Conservation (phyloP, 2,329 filamentous ascomycete genomes). For the Talaromyces sp. region DNA sequence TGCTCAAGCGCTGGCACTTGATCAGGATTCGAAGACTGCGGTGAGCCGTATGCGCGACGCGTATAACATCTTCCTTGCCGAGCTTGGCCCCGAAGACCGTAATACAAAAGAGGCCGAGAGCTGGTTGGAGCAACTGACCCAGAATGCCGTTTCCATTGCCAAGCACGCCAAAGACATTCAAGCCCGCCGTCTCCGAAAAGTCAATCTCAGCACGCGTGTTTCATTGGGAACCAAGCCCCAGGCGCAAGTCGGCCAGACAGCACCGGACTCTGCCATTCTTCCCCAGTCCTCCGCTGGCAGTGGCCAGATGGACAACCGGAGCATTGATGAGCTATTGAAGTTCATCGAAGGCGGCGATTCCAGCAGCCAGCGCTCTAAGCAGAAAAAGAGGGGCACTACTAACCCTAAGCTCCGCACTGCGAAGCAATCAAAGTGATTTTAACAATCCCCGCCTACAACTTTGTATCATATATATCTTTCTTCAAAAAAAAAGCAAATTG, state of each 20-base stretch:
- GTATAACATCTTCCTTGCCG: slow-evolving; percentile 86
- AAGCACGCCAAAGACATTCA: slow-evolving; percentile 89
- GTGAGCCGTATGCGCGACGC: slow-evolving; percentile 93
- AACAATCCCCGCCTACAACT: slow-evolving; percentile 14
- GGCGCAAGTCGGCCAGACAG: slow-evolving; percentile 59
- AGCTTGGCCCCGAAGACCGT: slow-evolving; percentile 84
- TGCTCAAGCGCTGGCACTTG: slow-evolving; percentile 89
- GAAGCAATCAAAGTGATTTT: slow-evolving; percentile 29
- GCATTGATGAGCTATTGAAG: slow-evolving; percentile 86
- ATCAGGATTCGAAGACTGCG: slow-evolving; percentile 87
- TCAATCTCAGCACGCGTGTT: slow-evolving; percentile 62
- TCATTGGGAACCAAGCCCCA: slow-evolving; percentile 57
- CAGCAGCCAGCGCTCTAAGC: slow-evolving; percentile 35
- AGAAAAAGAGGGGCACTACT: slow-evolving; percentile 41
- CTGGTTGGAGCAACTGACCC: slow-evolving; percentile 93
- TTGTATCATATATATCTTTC: slow-evolving; percentile 2
- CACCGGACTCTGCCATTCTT: slow-evolving; percentile 44
- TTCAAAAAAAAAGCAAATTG: slow-evolving; percentile 2
- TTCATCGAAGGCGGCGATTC: slow-evolving; percentile 76
- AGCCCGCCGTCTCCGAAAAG: slow-evolving; percentile 66
- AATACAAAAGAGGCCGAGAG: slow-evolving; percentile 97
- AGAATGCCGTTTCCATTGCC: slow-evolving; percentile 89
- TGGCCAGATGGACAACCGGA: slow-evolving; percentile 65
- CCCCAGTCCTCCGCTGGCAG: slow-evolving; percentile 32
- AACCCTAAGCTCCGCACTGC: slow-evolving; percentile 42